Evolutionary conservation across 768 basidiomycete genomes (phyloP).

Genomic region (Scleroderma citrinum): DNA sequence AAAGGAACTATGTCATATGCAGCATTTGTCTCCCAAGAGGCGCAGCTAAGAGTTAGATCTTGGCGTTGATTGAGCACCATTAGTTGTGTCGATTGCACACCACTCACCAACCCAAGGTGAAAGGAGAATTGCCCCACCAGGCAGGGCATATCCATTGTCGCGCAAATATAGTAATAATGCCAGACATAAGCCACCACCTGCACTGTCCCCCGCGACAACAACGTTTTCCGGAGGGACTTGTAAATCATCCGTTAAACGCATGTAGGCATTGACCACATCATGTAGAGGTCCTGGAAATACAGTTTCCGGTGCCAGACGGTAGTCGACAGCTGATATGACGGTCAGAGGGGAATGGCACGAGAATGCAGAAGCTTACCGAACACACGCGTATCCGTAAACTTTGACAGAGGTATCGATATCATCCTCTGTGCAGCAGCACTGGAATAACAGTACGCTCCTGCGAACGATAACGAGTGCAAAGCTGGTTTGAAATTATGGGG

Average conservation of each 20-base stretch:
- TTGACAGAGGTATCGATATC: conserved; percentile 87
- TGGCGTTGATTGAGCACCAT: conserved; percentile 3
- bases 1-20: conserved; percentile 77
- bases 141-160: conserved; percentile 83
- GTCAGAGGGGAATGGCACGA: background rate
- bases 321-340: conserved; percentile 66
- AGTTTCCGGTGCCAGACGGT: conserved; percentile 93
- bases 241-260: conserved; percentile 82
- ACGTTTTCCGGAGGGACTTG: conserved; percentile 90
- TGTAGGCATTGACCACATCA: conserved; percentile 82
- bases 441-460: conserved; percentile 90
- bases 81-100: conserved; percentile 2
- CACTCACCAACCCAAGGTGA: conserved; percentile 92
- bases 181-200: conserved; percentile 83
- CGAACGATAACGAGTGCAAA: conserved; percentile 1
- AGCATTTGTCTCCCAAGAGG: conserved; percentile 96
- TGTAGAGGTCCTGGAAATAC: conserved; percentile 85
- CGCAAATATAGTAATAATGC: conserved; percentile 90
- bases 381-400: conserved; percentile 82
- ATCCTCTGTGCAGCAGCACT: conserved; percentile 87
- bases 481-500: background rate
- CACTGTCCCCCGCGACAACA: conserved; percentile 84
- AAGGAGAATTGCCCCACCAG: conserved; percentile 82
- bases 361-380: conserved; percentile 52
- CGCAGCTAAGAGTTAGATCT: conserved; percentile 96